phyloP scores from a whole-genome alignment of 495 filamentous ascomycete species.

The Peziza echinospora region DNA sequence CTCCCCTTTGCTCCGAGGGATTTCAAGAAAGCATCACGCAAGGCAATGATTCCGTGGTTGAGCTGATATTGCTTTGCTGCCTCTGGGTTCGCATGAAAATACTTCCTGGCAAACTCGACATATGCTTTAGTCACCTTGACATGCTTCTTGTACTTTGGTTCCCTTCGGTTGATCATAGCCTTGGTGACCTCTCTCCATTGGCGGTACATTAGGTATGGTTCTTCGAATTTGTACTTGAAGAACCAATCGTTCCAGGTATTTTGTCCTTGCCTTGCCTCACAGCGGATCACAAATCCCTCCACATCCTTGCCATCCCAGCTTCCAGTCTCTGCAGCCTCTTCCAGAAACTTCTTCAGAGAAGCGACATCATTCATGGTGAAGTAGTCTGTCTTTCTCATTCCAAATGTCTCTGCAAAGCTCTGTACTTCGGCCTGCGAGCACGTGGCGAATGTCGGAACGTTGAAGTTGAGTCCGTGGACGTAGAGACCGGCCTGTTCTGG shows the following conservation, averaged over 20 bases:
- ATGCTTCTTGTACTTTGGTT: slow-evolving; percentile 67
- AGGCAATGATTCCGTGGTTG: slow-evolving; percentile 89
- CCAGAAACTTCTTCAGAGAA: slow-evolving; percentile 40
- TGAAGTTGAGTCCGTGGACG: slow-evolving; percentile 87
- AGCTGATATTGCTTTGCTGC: slow-evolving; percentile 45
- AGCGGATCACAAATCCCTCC: slow-evolving; percentile 91
- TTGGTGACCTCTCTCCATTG: slow-evolving; percentile 98
- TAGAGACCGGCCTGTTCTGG: slow-evolving; percentile 77
- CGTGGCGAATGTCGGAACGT: slow-evolving; percentile 71
- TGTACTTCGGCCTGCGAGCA: slow-evolving; percentile 60
- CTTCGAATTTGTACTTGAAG: slow-evolving; percentile 99
- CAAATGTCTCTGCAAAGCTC: slow-evolving; percentile 78
- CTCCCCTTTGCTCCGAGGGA: slow-evolving; percentile 64
- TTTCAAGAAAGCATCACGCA: slow-evolving; percentile 68
- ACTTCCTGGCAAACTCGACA: slow-evolving; percentile 51
- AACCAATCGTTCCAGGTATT: slow-evolving; percentile 66
- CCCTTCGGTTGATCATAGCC: slow-evolving; percentile 52
- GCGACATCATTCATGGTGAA: slow-evolving; percentile 52
- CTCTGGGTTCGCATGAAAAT: slow-evolving; percentile 40
- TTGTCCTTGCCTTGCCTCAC: slow-evolving; percentile 37
- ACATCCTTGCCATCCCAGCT: slow-evolving; percentile 77
- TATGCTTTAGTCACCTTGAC: slow-evolving; percentile 79
- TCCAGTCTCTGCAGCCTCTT: slow-evolving; percentile 61
- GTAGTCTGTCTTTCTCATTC: slow-evolving; percentile 72
- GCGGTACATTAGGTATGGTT: slow-evolving; percentile 93